Percentiles rank a stretch among this genome's conserved stretches.
Evolutionary conservation across 2,329 filamentous ascomycete genomes (phyloP).

Genomic region (Scortechinia acanthostroma): DNA sequence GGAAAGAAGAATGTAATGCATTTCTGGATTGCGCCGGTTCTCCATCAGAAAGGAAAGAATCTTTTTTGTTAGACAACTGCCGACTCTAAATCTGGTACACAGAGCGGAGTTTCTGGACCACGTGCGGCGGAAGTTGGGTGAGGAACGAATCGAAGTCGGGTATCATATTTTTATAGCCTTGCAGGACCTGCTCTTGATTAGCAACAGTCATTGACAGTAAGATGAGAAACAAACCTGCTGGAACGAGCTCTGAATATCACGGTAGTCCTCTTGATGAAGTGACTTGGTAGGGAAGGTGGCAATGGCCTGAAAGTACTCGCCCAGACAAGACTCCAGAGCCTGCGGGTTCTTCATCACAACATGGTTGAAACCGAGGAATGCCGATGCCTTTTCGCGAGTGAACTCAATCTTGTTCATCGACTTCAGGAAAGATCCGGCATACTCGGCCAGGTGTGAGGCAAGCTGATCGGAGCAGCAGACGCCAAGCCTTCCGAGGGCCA

Average conservation of each 20-base stretch:
- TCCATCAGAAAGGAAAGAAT: too few relatives aligned
- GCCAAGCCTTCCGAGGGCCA: conserved; percentile 82
- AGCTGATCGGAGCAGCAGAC: conserved; percentile 70
- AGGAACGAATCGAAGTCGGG: conserved; percentile 2
- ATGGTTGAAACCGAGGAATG: conserved; percentile 82
- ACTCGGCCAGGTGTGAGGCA: conserved; percentile 71
- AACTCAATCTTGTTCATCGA: conserved; percentile 79
- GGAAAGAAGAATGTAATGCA: too few relatives aligned
- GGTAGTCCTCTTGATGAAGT: background rate
- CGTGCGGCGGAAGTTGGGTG: background rate
- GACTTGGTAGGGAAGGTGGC: background rate
- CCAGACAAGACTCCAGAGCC: conserved; percentile 62
- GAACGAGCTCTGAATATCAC: background rate
- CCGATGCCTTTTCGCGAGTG: conserved; percentile 89
- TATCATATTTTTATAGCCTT: conserved; percentile 2
- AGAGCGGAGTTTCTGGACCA: background rate
- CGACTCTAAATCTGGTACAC: background rate
- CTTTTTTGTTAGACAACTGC: too few relatives aligned
- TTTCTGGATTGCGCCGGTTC: too few relatives aligned
- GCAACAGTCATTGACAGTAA: background rate
- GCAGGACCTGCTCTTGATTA: background rate
- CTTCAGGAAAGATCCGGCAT: conserved; percentile 74
- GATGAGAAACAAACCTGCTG: background rate
- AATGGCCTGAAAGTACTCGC: background rate
- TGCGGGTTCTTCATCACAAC: conserved; percentile 81